Conservation (phyloP, 2,329 filamentous ascomycete genomes). For the Aspergillus sp. region DNA sequence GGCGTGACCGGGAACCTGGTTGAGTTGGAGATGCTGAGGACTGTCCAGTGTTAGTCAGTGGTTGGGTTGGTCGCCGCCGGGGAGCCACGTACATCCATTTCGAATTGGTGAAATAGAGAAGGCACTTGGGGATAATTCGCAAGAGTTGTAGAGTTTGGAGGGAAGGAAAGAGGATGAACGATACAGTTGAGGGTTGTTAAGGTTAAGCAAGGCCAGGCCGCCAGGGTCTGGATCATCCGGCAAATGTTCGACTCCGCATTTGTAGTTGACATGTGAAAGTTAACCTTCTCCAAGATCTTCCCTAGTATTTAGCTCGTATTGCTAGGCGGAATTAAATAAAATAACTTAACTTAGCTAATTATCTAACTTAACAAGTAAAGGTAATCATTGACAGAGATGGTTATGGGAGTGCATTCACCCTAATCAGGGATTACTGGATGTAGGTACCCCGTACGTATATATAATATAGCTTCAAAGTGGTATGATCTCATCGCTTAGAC, state of each 20-base stretch:
- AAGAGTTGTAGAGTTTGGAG: not conserved
- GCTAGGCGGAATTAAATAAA: not conserved
- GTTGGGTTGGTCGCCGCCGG: not conserved
- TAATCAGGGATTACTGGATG: no score
- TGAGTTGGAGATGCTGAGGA: slow-evolving; percentile 11
- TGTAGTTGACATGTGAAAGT: slow-evolving; percentile 10
- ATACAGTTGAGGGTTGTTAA: not conserved
- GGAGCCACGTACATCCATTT: slow-evolving; percentile 11
- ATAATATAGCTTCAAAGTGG: not conserved
- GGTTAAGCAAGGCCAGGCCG: not conserved
- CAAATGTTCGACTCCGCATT: slow-evolving; percentile 8
- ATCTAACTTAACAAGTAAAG: not conserved
- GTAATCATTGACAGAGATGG: not conserved
- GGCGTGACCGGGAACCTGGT: slow-evolving; percentile 44
- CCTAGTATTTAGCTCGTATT: not conserved
- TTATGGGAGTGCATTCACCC: no score
- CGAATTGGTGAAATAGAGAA: not conserved
- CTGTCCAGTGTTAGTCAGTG: slow-evolving; percentile 1
- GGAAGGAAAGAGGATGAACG: not conserved
- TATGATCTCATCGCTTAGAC: not conserved
- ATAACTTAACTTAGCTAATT: not conserved
- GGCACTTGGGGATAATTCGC: not conserved
- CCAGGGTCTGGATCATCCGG: slow-evolving; percentile 1
- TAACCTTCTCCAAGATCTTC: not conserved
- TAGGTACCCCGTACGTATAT: not conserved